Evolutionary conservation across 805 yeast genomes (phyloP), one percentile per base, ranked within the genome.

Genomic region (Zygotorulaspora sp.): DNA sequence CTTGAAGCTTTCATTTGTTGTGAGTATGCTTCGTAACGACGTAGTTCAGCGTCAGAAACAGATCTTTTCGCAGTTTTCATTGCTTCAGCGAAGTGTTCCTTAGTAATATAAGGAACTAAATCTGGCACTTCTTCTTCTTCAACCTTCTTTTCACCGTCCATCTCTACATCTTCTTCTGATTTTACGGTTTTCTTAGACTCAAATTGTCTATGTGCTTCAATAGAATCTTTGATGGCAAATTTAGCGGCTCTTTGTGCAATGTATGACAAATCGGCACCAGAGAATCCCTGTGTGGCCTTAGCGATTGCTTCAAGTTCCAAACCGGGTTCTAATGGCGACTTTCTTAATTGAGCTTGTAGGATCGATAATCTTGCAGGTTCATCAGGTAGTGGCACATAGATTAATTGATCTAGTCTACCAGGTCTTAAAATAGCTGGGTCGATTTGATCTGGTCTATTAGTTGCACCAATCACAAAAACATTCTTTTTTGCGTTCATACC

Each of bases 401-500:
- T 92, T 70, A 92, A 78, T 72, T 94, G 98, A 68, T 92, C 99
- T 55, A 92, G 79, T 75, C 99, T 84, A 57, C 99, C 99, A 8
- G 99, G 98, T 74, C 98, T 88, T 67, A 92, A 74, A 59, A 92
- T 78, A 23, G 98, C 98, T 16, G 98, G 97, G 62, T 92, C 99
- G 53, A 92, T 92, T 72, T 92, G 97, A 66, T 94, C 99, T 27
- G 99, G 99, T 74, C 99, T 81, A 70, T 92, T 92, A 40, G 99
- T 92, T 28, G 99, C 99, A 70, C 98, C 99, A 69, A 92, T 87
- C 40, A 92, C 97, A 61, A 92, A 92, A 24, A 92, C 98, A 61
- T 92, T 92, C 80, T 92, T 92, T 74, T 92, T 92, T 48, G 97
- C 96, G 63, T 92, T 92, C 98, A 92, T 92, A 78, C 99, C 99